Base-by-base conservation (phyloP, 768 basidiomycete species). In the Mrakia gelida region DNA sequence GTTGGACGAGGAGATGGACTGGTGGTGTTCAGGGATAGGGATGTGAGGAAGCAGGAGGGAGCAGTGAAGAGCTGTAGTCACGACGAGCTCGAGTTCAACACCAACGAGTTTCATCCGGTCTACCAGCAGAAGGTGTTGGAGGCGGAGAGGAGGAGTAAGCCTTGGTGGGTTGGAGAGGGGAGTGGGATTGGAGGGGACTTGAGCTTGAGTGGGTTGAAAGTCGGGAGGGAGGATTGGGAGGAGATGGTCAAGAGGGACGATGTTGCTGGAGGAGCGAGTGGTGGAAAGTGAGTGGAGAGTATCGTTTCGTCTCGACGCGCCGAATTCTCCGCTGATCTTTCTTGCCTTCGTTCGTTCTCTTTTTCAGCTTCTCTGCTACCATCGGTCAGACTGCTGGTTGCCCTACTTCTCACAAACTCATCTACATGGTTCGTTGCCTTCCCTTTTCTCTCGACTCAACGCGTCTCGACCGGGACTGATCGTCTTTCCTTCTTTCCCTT, bases 321-420 rank as follows among this genome's bases (percentile, higher is more conserved):
- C 23, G 5, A 56, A 2, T 59, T 3, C 0, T 34, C 26, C 56
- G 56, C 21, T 75, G 67, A 30, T 54, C 43, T 61, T 23, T 61
- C n/a, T 67, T 78, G 15, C 73, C 68, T 78, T 70, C 73, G n/a
- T 75, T 77, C 59, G 56, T 11, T 52, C 62, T 68, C 10, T 80
- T 76, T 65, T 78, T 34, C 79, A 94, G 92, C 83, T 94, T 92
- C 82, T 87, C 88, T 70, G 84, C 87, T 79, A 86, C 85, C 30
- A 95, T 96, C 79, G 92, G 92, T 21, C 86, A 88, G 30, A 88
- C 86, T 10, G 83, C 84, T 5, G 93, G 94, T 8, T 95, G 94
- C 83, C 91, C 92, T 3, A 89, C 84, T 74, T 85, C 87, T 0
- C 91, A 91, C 84, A 89, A 89, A 86, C 88, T 94, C 81, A 89